These are phyloP conservation scores for Nemania abortiva DNA, from an alignment of 2,329 filamentous ascomycete genomes.

Conservation along the genomic window DNA sequence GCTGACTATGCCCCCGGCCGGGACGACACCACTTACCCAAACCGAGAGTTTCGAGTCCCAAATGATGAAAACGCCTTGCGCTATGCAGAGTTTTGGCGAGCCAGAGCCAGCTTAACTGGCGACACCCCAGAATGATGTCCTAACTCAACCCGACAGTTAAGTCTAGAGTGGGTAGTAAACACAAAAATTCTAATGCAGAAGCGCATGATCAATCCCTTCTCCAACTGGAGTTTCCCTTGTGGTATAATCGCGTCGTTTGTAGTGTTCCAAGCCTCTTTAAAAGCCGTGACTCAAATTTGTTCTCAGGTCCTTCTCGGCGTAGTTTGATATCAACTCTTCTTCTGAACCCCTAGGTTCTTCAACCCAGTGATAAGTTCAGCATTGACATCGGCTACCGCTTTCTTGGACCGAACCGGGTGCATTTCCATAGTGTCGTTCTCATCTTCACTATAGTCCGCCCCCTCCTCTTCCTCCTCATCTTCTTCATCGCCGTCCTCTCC, in stretches of 20 bases:
- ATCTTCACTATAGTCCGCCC: slow-evolving; percentile 45
- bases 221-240: not conserved
- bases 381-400: slow-evolving; percentile 59
- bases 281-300: not conserved
- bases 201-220: slow-evolving; percentile 1
- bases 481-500: slow-evolving; percentile 47
- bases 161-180: slow-evolving; percentile 15
- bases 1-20: not conserved
- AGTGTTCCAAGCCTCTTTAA: slow-evolving; percentile 1
- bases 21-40: slow-evolving; percentile 17
- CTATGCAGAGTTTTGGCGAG: slow-evolving; percentile 36
- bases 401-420: slow-evolving; percentile 34
- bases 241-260: slow-evolving; percentile 3
- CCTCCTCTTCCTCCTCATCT: slow-evolving; percentile 55
- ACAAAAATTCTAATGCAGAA: slow-evolving; percentile 13
- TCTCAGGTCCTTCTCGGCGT: not conserved
- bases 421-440: slow-evolving; percentile 42
- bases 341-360: slow-evolving; percentile 64
- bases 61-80: slow-evolving; percentile 41
- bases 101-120: slow-evolving; percentile 7
- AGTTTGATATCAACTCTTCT: slow-evolving; percentile 45
- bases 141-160: slow-evolving; percentile 8
- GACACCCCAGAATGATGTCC: slow-evolving; percentile 1
- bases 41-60: slow-evolving; percentile 14
- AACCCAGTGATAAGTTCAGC: slow-evolving; percentile 72